A percentile compares a stretch with the other conserved stretches of the same genome.
phyloP scores from a whole-genome alignment of 805 yeast species.

The Metschnikowia rubicola region DNA sequence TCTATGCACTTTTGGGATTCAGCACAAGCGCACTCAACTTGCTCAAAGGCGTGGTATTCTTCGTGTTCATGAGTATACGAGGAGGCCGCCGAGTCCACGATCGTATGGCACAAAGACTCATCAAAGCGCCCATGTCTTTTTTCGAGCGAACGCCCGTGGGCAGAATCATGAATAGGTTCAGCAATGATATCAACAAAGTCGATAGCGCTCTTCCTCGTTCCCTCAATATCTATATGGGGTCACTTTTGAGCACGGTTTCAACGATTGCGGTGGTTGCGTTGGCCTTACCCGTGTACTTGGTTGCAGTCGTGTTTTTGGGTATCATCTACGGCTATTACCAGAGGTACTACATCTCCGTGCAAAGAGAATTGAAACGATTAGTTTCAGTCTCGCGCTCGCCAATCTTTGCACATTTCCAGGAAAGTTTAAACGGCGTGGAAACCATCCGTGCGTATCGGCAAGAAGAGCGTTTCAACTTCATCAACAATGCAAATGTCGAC shows the following conservation, averaged over 20 bases:
- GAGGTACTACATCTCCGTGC: constrained; percentile 78
- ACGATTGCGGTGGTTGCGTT: constrained; percentile 51
- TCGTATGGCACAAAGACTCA: constrained; percentile 50
- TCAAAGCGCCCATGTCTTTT: constrained; percentile 61
- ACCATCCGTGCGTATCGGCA: constrained; percentile 81
- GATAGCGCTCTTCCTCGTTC: constrained; percentile 57
- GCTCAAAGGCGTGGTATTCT: constrained; percentile 44
- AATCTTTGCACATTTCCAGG: constrained; percentile 59
- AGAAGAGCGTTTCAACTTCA: constrained; percentile 53
- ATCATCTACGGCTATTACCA: constrained; percentile 69
- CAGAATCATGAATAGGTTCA: constrained; percentile 60
- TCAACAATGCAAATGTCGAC: constrained; percentile 51
- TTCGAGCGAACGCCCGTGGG: constrained; percentile 72
- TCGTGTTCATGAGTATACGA: constrained; percentile 51
- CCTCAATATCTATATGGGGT: constrained; percentile 45
- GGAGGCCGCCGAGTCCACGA: constrained; percentile 57
- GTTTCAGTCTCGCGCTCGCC: constrained; percentile 69
- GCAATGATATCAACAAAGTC: constrained; percentile 56
- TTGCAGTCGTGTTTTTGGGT: constrained; percentile 45
- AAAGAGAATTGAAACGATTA: constrained; percentile 55
- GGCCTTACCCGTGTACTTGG: constrained; percentile 52
- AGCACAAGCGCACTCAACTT: constrained; percentile 48
- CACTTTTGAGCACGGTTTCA: constrained; percentile 42
- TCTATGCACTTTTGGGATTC: constrained; percentile 57
- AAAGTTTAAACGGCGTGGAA: constrained; percentile 70